Evolutionary conservation across 2,329 filamentous ascomycete genomes (phyloP).

Genomic region (Bipolaris oryzae): DNA sequence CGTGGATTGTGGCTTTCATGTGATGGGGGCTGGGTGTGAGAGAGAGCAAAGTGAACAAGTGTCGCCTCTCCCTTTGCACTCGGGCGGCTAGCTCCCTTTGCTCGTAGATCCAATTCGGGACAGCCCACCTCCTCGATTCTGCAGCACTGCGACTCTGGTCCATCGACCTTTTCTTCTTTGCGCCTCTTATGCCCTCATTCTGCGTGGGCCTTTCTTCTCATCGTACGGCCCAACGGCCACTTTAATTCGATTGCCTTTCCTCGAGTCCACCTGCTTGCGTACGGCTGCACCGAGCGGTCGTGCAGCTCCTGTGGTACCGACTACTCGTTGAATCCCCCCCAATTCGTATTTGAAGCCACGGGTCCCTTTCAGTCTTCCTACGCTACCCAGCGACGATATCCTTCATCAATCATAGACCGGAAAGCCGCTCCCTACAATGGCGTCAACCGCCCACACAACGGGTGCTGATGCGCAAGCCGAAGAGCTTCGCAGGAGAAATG

Average conservation of each 20-base stretch:
- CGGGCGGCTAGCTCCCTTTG: constrained; percentile 17
- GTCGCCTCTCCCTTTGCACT: constrained; percentile 18
- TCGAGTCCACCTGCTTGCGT: not conserved
- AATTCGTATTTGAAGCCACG: constrained; percentile 21
- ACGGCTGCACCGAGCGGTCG: constrained; percentile 9
- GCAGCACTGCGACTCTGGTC: constrained; percentile 31
- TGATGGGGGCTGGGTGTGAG: constrained; percentile 2
- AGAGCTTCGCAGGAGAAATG: constrained; percentile 55
- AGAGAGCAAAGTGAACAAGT: constrained; percentile 17
- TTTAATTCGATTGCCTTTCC: constrained; percentile 19
- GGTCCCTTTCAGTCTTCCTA: constrained; percentile 14
- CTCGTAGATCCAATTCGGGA: constrained; percentile 38
- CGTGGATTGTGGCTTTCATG: constrained; percentile 16
- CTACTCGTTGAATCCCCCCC: constrained; percentile 21
- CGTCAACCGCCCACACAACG: constrained; percentile 42
- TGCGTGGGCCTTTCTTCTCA: constrained; percentile 10
- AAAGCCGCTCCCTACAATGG: constrained; percentile 29
- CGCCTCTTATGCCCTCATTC: constrained; percentile 19
- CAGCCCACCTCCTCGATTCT: constrained; percentile 28
- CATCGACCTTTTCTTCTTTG: constrained; percentile 19
- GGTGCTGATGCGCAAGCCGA: constrained; percentile 52
- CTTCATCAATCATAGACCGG: not conserved
- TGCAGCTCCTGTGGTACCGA: constrained; percentile 18
- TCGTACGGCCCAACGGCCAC: constrained; percentile 20
- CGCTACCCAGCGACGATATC: constrained; percentile 5